phyloP scores from a whole-genome alignment of 148 eudicot genomes.

The Persicaria tinctoria region DNA sequence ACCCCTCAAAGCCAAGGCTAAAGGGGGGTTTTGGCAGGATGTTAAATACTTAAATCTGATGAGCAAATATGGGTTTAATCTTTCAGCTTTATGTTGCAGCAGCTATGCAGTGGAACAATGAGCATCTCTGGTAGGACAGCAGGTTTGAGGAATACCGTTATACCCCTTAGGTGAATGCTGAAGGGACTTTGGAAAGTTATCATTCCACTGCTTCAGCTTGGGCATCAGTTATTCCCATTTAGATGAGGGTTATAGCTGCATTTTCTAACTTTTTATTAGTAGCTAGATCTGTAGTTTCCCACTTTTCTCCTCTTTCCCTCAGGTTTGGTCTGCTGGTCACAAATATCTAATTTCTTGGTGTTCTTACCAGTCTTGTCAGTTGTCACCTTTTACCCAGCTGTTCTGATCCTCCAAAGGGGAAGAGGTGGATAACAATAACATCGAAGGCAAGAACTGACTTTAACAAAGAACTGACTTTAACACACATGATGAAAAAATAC shows the following conservation, averaged over 20 bases:
- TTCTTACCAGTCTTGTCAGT: background rate
- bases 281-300: background rate
- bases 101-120: too few species aligned
- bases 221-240: background rate
- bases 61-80: too few species aligned
- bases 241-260: background rate
- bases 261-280: background rate
- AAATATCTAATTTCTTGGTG: background rate
- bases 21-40: too few species aligned
- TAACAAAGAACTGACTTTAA: background rate
- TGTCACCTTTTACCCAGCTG: background rate
- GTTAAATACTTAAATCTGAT: too few species aligned
- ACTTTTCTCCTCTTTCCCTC: background rate
- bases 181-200: background rate
- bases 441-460: background rate
- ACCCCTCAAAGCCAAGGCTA: too few species aligned
- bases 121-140: too few species aligned
- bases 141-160: too few species aligned
- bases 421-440: background rate
- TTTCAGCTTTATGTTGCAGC: too few species aligned
- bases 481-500: background rate
- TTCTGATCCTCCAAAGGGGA: background rate
- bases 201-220: background rate
- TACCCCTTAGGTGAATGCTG: too few species aligned
- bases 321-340: background rate